Evolutionary conservation across 2,329 filamentous ascomycete genomes (phyloP), one percentile per base, ranked within the genome.

Genomic region (Neofusicoccum umdonicola): DNA sequence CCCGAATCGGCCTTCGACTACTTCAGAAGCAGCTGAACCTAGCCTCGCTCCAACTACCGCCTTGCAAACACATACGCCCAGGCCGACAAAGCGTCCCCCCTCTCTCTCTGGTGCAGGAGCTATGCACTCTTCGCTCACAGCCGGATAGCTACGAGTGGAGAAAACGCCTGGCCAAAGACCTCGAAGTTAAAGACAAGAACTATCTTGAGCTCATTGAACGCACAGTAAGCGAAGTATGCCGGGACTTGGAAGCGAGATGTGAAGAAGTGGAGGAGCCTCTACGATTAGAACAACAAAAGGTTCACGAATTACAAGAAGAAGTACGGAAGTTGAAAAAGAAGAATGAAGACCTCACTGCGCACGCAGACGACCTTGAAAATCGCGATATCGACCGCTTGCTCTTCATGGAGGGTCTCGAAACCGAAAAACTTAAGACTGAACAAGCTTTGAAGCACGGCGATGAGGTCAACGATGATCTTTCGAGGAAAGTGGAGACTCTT

Each of bases 171-270:
- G 74, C 76, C 0, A 73, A 77, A 7, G 77, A 80, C 12, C 73
- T 87, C 6, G 68, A 76, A 22, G 70, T 68, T 27, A 73, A 77
- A 22, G 72, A 66, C 42, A 74, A 73, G 13, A 74, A 77, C 31
- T 80, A 83, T 37, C 76, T 83, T 7, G 77, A 82, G n/a, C 74
- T 73, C 1, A 73, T 87, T 8, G 71, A 84, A 34, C 76, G 78
- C 9, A 78, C 82, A 19, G 80, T 88, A 15, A 78, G 81, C 15
- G 79, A 83, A 39, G 81, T 84, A 12, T 87, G 85, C 69, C 78
- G 80, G 27, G 84, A 86, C 64, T 76, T 88, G 1, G 86, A 88
- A 68, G 74, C 74, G 9, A 81, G 86, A 7, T 88, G 86, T 69
- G 78, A 82, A 39, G 80, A 79, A 37, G 78, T 84, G 2, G 86